These are phyloP conservation scores for Xylariaceae sp. DNA, from an alignment of 2,329 filamentous ascomycete species.

Conservation along the genomic window DNA sequence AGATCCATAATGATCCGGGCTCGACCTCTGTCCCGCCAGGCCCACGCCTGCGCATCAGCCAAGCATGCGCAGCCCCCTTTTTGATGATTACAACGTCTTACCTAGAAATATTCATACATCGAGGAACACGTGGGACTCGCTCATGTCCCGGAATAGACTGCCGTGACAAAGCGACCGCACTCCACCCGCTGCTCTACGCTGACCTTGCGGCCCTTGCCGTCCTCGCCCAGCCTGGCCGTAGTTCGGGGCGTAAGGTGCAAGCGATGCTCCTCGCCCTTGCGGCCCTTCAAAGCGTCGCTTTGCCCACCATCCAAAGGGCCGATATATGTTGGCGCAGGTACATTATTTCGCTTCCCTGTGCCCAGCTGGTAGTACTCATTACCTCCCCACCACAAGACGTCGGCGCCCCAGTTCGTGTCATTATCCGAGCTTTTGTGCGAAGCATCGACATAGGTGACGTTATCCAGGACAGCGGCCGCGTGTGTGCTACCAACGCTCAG, in stretches of 20 bases:
- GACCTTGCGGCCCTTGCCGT: slow-evolving; percentile 57
- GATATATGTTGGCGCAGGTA: slow-evolving; percentile 69
- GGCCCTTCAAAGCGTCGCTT: slow-evolving; percentile 52
- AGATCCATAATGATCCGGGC: slow-evolving; percentile 16
- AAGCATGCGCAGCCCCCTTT: slow-evolving; percentile 5
- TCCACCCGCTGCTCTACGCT: slow-evolving; percentile 80
- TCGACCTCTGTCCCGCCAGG: too few species aligned
- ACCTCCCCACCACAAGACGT: slow-evolving; percentile 88
- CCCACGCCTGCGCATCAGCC: too few species aligned
- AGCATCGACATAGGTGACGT: slow-evolving; percentile 61
- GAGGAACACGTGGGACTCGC: too few species aligned
- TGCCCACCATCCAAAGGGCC: slow-evolving; percentile 58
- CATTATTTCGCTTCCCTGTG: slow-evolving; percentile 79
- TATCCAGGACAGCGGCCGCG: slow-evolving; percentile 74
- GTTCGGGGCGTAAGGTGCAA: slow-evolving; percentile 74
- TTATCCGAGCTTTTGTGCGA: slow-evolving; percentile 45
- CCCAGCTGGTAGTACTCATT: slow-evolving; percentile 93
- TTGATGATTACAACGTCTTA: slow-evolving; percentile 10
- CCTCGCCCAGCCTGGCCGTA: slow-evolving; percentile 56
- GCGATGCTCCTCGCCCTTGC: slow-evolving; percentile 58
- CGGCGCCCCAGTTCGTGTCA: slow-evolving; percentile 80
- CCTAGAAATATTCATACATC: slow-evolving; percentile 12
- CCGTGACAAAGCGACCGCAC: slow-evolving; percentile 75
- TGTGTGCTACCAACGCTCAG: slow-evolving; percentile 76
- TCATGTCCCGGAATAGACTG: slow-evolving; percentile 62